A percentile compares a stretch with the other conserved stretches of the same genome.
phyloP scores from a whole-genome alignment of 495 filamentous ascomycete species.

The Penicillium malachiteum region DNA sequence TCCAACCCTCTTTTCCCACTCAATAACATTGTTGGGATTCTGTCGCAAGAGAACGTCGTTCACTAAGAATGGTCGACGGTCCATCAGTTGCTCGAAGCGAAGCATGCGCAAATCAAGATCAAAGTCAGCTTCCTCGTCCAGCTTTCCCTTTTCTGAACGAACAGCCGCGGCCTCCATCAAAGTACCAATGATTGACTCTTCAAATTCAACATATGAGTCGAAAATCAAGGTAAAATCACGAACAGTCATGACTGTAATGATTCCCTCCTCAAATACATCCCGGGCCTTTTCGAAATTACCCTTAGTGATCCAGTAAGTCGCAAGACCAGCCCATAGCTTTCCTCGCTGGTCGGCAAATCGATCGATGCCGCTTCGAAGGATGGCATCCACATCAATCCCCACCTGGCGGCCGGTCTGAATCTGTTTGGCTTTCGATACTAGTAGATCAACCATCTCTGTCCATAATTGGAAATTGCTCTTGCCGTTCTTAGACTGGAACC shows the following conservation, averaged over 20 bases:
- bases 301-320: constrained; percentile 94
- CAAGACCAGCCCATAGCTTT: constrained; percentile 93
- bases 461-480: constrained; percentile 96
- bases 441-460: constrained; percentile 96
- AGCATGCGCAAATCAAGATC: constrained; percentile 98
- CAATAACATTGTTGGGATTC: constrained; percentile 93
- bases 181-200: constrained; percentile 89
- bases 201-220: constrained; percentile 94
- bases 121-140: constrained; percentile 86
- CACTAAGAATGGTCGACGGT: constrained; percentile 90
- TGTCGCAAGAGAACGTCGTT: constrained; percentile 96
- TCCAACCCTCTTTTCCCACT: constrained; percentile 95
- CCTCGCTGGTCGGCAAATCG: constrained; percentile 93
- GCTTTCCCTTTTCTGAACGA: constrained; percentile 76
- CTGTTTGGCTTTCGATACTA: constrained; percentile 87
- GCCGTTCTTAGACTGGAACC: constrained; percentile 86
- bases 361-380: constrained; percentile 89
- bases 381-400: constrained; percentile 88
- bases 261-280: constrained; percentile 94
- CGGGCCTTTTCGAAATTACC: constrained; percentile 88
- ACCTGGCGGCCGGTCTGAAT: constrained; percentile 76
- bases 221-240: constrained; percentile 96
- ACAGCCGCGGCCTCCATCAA: constrained; percentile 84
- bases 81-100: constrained; percentile 97
- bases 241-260: constrained; percentile 99